Percentiles rank a stretch among this genome's conserved stretches.
phyloP scores from a whole-genome alignment of 1,284 basidiomycete genomes.

The Filobasidium uniguttulatum region DNA sequence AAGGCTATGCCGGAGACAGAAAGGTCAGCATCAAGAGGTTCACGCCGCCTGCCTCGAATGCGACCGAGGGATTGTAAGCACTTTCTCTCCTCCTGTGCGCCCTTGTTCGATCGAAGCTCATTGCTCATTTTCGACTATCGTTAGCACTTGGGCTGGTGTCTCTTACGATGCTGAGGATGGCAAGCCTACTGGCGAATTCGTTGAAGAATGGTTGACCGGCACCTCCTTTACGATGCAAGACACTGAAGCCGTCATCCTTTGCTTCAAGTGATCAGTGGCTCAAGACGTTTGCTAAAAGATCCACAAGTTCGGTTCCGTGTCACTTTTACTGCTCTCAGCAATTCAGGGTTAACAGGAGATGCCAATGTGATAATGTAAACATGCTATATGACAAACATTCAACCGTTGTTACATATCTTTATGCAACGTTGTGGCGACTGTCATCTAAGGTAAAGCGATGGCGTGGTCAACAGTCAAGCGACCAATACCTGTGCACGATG shows the following conservation, averaged over 20 bases:
- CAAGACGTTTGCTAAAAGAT: not conserved
- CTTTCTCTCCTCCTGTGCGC: not conserved
- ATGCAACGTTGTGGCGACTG: too few species aligned
- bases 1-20: constrained; percentile 15
- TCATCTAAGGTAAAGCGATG: too few species aligned
- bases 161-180: constrained; percentile 14
- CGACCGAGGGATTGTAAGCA: constrained; percentile 14
- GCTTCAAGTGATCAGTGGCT: constrained; percentile 1
- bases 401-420: too few species aligned
- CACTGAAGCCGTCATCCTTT: constrained; percentile 11
- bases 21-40: constrained; percentile 13
- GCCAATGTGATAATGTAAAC: too few species aligned
- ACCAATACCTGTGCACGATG: too few species aligned
- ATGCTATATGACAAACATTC: too few species aligned
- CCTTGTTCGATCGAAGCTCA: not conserved
- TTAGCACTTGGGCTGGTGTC: constrained; percentile 18
- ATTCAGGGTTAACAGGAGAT: too few species aligned
- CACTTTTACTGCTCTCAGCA: too few species aligned
- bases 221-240: constrained; percentile 7
- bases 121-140: not conserved
- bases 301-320: too few species aligned
- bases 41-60: constrained; percentile 11
- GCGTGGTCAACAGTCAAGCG: too few species aligned
- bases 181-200: constrained; percentile 11
- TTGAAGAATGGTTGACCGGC: constrained; percentile 4